Evolutionary conservation across 768 basidiomycete species (phyloP), one percentile per base, ranked within the genome.

Genomic region (Mycena maculata): DNA sequence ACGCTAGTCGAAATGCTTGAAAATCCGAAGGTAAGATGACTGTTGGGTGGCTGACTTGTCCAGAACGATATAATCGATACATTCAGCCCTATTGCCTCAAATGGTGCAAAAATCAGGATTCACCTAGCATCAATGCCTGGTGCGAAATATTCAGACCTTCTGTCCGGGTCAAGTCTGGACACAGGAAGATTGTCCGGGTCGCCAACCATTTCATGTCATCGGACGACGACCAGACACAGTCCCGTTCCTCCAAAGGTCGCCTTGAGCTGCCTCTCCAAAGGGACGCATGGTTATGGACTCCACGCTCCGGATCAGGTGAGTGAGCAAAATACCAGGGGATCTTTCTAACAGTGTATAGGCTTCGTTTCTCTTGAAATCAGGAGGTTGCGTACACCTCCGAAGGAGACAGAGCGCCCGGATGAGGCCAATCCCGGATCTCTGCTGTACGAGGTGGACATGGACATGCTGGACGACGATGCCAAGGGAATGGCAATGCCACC

Each of bases 141-240:
- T 63, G 62, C 15, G 54, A 63, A 16, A 18, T 63, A 15, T 63
- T 41, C 33, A 47, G 62, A 18, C 44, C 33, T 8, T 23, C n/a
- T n/a, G n/a, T n/a, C 20, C 6, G 45, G 53, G 25, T 53, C 23
- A 44, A 8, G 48, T 16, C 4, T 27, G 30, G 13, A 41, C 28
- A n/a, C n/a, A n/a, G n/a, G n/a, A 30, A 44, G 18, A 45, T 20
- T 16, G n/a, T 9, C 30, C 18, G 53, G 3, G 36, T 63, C 22
- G 45, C 27, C 15, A 30, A 25, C 20, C 20, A 27, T 9, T 16
- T 16, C 30, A 55, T 63, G 54, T 44, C 15, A 4, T 42, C 33
- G 7, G 8, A 48, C n/a, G 33, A 47, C 23, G 7, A 25, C 2
- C 44, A 23, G 25, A 63, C 53, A 8, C 62, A 63, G 13, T 39